Percentiles rank a stretch among this genome's conserved stretches.
Conservation (phyloP, 2,329 filamentous ascomycete genomes). For the Daldinia sp. region DNA sequence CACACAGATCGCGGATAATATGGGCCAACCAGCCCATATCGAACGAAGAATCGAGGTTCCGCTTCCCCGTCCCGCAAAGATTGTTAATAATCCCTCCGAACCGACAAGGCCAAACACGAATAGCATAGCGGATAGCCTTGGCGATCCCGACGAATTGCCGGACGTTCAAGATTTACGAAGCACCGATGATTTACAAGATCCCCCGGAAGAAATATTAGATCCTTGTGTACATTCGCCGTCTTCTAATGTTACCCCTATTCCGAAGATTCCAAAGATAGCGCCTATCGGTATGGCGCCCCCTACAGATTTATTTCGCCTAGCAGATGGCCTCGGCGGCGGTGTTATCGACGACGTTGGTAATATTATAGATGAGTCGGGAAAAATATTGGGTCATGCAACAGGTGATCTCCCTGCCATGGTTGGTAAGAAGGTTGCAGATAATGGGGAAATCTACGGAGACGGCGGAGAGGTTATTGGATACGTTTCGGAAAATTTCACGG, state of each 20-base stretch:
- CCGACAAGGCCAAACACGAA: constrained; percentile 22
- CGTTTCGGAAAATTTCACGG: constrained; percentile 53
- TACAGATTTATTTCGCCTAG: constrained; percentile 47
- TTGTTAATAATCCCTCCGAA: constrained; percentile 23
- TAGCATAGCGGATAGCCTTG: constrained; percentile 32
- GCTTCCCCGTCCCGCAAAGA: constrained; percentile 39
- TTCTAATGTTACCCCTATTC: constrained; percentile 53
- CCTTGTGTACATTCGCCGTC: constrained; percentile 47
- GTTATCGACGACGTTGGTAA: constrained; percentile 63
- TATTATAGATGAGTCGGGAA: constrained; percentile 58
- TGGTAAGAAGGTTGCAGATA: constrained; percentile 55
- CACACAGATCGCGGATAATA: constrained; percentile 41
- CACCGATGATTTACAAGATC: constrained; percentile 43
- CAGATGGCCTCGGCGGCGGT: constrained; percentile 56
- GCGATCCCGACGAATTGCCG: constrained; percentile 39
- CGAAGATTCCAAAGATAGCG: constrained; percentile 53
- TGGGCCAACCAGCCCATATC: constrained; percentile 45
- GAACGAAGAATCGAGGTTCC: constrained; percentile 46
- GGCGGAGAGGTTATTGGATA: constrained; percentile 55
- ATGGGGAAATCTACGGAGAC: constrained; percentile 58
- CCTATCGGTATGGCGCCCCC: constrained; percentile 49
- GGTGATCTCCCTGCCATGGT: constrained; percentile 65
- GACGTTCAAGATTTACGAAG: constrained; percentile 37
- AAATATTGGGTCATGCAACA: constrained; percentile 60
- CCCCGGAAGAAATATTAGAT: constrained; percentile 47